Evolutionary conservation across 768 basidiomycete genomes (phyloP).

Genomic region (Chalciporus piperatus): DNA sequence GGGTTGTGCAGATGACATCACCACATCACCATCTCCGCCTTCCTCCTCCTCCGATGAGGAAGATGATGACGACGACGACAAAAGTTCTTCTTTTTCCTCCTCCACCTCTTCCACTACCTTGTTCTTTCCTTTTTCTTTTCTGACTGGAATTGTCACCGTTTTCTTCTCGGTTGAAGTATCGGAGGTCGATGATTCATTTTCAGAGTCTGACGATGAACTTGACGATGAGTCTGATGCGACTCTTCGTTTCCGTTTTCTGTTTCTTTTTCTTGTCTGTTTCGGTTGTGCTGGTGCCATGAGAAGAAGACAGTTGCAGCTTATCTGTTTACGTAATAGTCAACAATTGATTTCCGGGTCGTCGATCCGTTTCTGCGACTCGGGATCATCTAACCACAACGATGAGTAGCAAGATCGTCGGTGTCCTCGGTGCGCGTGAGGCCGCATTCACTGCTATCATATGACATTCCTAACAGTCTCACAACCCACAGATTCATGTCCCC

Average conservation of each 20-base stretch:
- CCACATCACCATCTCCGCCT: slow-evolving; percentile 1
- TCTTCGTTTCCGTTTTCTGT: slow-evolving; percentile 54
- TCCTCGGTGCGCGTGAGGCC: slow-evolving; percentile 31
- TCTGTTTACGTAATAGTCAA: not conserved
- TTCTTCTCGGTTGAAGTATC: slow-evolving; percentile 8
- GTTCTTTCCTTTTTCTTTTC: not conserved
- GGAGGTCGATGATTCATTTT: slow-evolving; percentile 23
- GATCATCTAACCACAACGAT: slow-evolving; percentile 12
- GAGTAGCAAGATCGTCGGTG: slow-evolving; percentile 27
- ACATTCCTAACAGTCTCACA: slow-evolving; percentile 8
- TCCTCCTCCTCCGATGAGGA: slow-evolving; percentile 18
- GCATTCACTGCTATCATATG: not conserved
- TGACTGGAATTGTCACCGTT: slow-evolving; percentile 10
- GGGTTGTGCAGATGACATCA: not conserved
- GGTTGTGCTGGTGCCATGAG: slow-evolving; percentile 29
- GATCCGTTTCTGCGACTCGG: not conserved
- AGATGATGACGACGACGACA: slow-evolving; percentile 10
- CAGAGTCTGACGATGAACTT: slow-evolving; percentile 28
- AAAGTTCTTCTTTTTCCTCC: slow-evolving; percentile 6
- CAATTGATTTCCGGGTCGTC: not conserved
- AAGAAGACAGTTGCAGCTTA: not conserved
- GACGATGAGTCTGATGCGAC: slow-evolving; percentile 42
- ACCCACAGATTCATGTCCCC: slow-evolving; percentile 6
- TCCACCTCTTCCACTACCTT: slow-evolving; percentile 1
- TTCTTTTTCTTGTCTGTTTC: slow-evolving; percentile 42